Evolutionary conservation across 306 rosid genomes (phyloP), one percentile per base, ranked within the genome.

Genomic region (Hylodesmum podocarpum): DNA sequence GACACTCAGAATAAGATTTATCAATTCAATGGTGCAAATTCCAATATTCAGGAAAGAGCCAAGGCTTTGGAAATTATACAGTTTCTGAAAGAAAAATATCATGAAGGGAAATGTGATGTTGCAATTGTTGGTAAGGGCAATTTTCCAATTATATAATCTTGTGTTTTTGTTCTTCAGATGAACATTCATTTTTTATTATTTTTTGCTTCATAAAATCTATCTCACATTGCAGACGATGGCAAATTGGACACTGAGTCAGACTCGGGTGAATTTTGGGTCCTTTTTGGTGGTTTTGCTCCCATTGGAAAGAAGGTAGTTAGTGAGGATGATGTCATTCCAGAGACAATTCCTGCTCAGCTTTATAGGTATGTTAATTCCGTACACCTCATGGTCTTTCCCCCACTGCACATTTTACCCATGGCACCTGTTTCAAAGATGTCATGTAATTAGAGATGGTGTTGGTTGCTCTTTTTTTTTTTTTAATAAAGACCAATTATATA

Each of bases 191-290:
- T 72, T n/a, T n/a, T n/a, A n/a, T n/a, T n/a, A 41, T 67, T 71
- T 80, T 11, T 67, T 19, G 75, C 73, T 36, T 9, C 28, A 49
- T 76, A 44, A 75, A 75, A 73, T 36, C 21, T 74, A 65, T 74
- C 77, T 70, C 18, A 44, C 37, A 24, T 83, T 72, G 79, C 83
- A 92, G 99, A 95, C 80, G 99, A 92, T 88, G 99, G 99, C 71
- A 95, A 91, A 87, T 86, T 95, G 75, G 99, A 95, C 67, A 95
- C 97, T 0, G 99, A 95, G 78, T 95, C 99, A 0, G 99, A 95
- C 81, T 95, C 99, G 0, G 97, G 99, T 83, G 99, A 95, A 67
- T 95, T 95, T 78, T 95, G 99, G 99, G 96, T 92, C 84, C 94
- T 92, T 75, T 87, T 95, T 72, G 99, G 99, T 82, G 99, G 99